Evolutionary conservation across 495 filamentous ascomycete species (phyloP).

Genomic region (Penicillium odoratum): DNA sequence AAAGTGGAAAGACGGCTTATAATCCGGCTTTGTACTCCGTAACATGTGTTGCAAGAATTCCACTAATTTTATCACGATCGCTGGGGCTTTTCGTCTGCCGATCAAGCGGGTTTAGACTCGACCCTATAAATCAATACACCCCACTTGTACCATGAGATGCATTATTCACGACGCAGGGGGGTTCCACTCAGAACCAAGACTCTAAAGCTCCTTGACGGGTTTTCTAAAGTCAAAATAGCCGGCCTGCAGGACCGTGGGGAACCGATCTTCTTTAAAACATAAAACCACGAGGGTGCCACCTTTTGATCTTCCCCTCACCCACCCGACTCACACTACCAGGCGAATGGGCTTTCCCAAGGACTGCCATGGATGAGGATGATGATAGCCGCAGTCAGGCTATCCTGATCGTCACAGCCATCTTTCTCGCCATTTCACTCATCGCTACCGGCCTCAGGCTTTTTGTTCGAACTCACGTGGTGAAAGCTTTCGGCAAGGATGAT

Average conservation of each 20-base stretch:
- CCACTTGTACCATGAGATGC: conserved; percentile 13
- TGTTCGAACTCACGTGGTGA: conserved; percentile 32
- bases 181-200: conserved; percentile 10
- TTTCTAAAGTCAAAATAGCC: conserved; percentile 13
- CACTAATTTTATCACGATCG: not conserved
- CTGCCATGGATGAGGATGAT: conserved; percentile 18
- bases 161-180: conserved; percentile 9
- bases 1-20: not conserved
- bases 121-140: conserved; percentile 19
- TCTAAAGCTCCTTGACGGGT: conserved; percentile 13
- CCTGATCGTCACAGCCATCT: conserved; percentile 30
- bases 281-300: conserved; percentile 17
- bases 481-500: conserved; percentile 38
- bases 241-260: conserved; percentile 6
- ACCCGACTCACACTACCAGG: conserved; percentile 5
- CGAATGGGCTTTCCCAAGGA: conserved; percentile 12
- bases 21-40: not conserved
- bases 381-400: conserved; percentile 29
- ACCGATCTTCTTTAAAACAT: conserved; percentile 18
- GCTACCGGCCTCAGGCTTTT: conserved; percentile 31
- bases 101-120: conserved; percentile 19
- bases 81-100: conserved; percentile 8
- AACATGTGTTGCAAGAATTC: not conserved
- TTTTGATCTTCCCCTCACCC: not conserved
- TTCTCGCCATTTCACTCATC: conserved; percentile 29